Conservation (phyloP, 139 green algal species). For the Chlorella sp. region DNA sequence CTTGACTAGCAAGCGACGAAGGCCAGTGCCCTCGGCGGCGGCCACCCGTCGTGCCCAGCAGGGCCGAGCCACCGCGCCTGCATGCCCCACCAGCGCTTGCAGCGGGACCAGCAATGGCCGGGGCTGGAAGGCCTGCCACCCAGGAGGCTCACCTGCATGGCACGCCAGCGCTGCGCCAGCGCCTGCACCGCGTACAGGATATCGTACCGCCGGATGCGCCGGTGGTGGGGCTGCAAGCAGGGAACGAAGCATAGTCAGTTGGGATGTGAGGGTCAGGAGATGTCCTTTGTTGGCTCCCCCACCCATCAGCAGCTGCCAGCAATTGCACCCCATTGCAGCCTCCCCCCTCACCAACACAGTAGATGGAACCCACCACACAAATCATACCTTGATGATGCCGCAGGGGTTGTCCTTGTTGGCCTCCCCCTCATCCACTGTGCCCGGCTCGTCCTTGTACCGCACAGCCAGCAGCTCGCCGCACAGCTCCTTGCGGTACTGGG, state of each 20-base stretch:
- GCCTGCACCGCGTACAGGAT: constrained; percentile 70
- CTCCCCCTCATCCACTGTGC: constrained; percentile 1
- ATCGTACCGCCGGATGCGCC: constrained; percentile 76
- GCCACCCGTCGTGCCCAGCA: too few relatives aligned
- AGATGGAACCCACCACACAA: neutral
- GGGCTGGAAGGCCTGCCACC: neutral
- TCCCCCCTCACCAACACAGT: too few relatives aligned
- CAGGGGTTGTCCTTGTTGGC: neutral
- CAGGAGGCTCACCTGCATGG: constrained; percentile 40
- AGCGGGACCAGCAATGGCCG: too few relatives aligned
- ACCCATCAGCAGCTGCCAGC: neutral
- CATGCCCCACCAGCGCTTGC: too few relatives aligned
- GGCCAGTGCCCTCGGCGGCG: too few relatives aligned
- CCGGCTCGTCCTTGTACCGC: constrained; percentile 59
- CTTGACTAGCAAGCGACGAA: too few relatives aligned
- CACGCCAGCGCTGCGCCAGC: constrained; percentile 44
- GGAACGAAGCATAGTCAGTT: too few relatives aligned
- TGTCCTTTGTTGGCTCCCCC: too few relatives aligned
- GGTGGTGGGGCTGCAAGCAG: constrained; percentile 55
- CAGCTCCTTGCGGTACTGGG: constrained; percentile 80
- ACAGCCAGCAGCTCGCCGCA: constrained; percentile 84
- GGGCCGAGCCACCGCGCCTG: too few relatives aligned
- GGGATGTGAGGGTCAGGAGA: too few relatives aligned
- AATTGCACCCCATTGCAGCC: too few relatives aligned
- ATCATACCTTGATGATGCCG: constrained; percentile 3